These are phyloP conservation scores for Dictyostelium firmibasis DNA, from an alignment of 78 protist genomes.

Conservation along the genomic window DNA sequence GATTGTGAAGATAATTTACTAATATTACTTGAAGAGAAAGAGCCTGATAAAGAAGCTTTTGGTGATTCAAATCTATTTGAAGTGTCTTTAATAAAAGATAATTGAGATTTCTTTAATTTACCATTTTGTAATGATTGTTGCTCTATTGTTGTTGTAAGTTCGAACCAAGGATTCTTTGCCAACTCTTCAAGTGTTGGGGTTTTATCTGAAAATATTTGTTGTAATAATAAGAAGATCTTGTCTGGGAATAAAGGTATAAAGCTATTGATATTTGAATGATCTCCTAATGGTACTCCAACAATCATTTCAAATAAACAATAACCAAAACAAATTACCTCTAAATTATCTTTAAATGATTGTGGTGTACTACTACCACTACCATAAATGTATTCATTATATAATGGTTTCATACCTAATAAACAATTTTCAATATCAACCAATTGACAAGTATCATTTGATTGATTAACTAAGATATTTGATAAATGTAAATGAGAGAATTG, in stretches of 20 bases:
- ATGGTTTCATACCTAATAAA: conserved; percentile 46
- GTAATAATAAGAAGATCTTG: background rate
- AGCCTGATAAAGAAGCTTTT: background rate
- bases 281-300: conserved; percentile 37
- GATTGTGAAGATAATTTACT: background rate
- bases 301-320: conserved; percentile 52
- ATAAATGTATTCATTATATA: background rate
- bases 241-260: conserved; percentile 46
- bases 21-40: background rate
- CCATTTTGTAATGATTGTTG: background rate
- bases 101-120: conserved; percentile 63
- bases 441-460: conserved; percentile 3
- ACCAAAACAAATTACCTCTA: conserved; percentile 50
- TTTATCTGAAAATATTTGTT: conserved; percentile 3
- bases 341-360: conserved; percentile 14
- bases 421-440: conserved; percentile 47
- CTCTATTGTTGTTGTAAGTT: background rate
- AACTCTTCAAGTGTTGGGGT: conserved; percentile 53
- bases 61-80: background rate
- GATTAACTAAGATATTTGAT: conserved; percentile 8
- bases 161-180: conserved; percentile 2
- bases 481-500: conserved; percentile 26
- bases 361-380: no score
- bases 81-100: conserved; percentile 30
- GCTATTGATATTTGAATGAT: background rate